Base-by-base conservation (phyloP, 345 rosid species). In the Ceriops tagal region DNA sequence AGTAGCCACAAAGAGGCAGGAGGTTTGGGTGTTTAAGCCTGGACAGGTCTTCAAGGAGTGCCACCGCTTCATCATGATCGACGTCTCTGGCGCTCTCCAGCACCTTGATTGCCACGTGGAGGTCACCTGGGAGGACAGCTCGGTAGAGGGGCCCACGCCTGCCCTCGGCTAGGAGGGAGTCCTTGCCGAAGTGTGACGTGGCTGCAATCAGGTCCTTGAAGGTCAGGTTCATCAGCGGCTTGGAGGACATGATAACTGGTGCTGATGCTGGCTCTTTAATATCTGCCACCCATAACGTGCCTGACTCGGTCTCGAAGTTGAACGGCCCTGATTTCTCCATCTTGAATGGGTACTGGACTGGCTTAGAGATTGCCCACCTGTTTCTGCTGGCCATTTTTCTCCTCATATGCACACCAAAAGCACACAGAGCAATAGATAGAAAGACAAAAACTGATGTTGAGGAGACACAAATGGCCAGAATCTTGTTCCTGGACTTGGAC, bases 141-240 rank as follows among this genome's bases (percentile, higher is more conserved):
- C 92, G 74, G 80, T 91, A 93, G 18, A 91, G 73, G 26, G 95
- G 97, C 52, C 98, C 97, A 63, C 90, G 84, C 43, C 87, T 72
- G 4, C 97, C 97, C 68, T 93, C 97, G 0, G 92, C 85, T 0
- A 93, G 79, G 53, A 89, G 58, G 2, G 98, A 91, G 63, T 93
- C 97, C 64, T 81, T 88, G 1, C 97, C 98, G 65, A 93, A 93
- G 72, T 88, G 86, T 39, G 96, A 89, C 67, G 98, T 93, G 78
- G 98, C 96, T n/a, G 81, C 93, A 46, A 93, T 93, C 78, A 93
- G 79, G 84, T 91, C 97, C 83, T 87, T 91, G 79, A 93, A 93
- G 13, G 95, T 93, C 55, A 93, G 69, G 67, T 74, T 88, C 90
- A 93, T 84, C 84, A 93, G 78, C 68, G 98, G 98, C 81, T 93